Base-by-base conservation (phyloP, 2,329 filamentous ascomycete species). In the Xylariaceae sp. region DNA sequence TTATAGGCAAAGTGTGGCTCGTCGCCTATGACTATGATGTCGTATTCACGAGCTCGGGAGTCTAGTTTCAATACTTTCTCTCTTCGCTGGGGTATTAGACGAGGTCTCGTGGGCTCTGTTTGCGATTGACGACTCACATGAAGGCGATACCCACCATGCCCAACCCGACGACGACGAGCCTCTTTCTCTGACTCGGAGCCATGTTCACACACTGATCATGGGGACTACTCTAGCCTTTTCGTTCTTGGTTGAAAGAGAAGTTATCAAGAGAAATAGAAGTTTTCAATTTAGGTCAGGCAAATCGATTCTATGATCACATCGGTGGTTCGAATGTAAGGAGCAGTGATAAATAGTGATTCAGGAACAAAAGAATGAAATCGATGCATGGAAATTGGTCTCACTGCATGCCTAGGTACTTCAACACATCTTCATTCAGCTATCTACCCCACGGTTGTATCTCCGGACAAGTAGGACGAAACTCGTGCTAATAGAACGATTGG, bases 61-160 rank as follows among this genome's bases (percentile, higher is more conserved):
- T 95, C 90, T 45, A 90, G 81, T 61, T 95, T 95, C 62, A 95
- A 76, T 10, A 96, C 70, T 69, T 96, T 96, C 69, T 96, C 90
- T 61, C 90, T 95, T 59, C 14, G 44, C 27, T 30, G 10, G 11
- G 10, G 27, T 56, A 55, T 58, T 48, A 17, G 40, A 39, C 18
- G 9, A 11, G 1, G 32, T 11, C 11, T 35, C 14, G 11, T 18
- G 9, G 19, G 11, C 10, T 11, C 41, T 27, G 22, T 4, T 27
- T 27, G 22, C 22, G 4, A 33, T 33, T 14, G 17, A 9, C 17
- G 10, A 75, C 86, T 76, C 71, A 92, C 87, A 95, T 89, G 66
- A 95, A 92, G 39, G 87, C 85, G 58, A 94, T 86, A 36, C 87
- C 89, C 40, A 96, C 90, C 91, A 96, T 96, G 2, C 90, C 90